A percentile compares a stretch with the other conserved stretches of the same genome.
phyloP scores from a whole-genome alignment of 805 yeast genomes.

The Peterozyma xylosa region DNA sequence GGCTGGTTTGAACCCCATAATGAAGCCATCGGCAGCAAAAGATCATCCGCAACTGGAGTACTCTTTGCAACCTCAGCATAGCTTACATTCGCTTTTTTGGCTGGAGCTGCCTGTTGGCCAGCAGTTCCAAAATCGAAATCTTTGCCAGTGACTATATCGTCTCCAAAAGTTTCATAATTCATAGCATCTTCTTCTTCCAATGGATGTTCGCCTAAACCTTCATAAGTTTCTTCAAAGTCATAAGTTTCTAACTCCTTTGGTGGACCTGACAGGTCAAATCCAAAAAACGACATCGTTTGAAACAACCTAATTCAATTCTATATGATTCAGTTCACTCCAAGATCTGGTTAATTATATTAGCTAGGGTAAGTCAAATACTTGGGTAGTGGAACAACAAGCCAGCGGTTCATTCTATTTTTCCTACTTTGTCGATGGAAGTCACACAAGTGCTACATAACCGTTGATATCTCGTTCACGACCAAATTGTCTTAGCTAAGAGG shows the following conservation, averaged over 20 bases:
- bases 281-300: slow-evolving; percentile 57
- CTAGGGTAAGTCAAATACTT: too few relatives aligned
- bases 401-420: too few relatives aligned
- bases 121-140: slow-evolving; percentile 59
- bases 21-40: slow-evolving; percentile 64
- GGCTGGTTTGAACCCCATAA: slow-evolving; percentile 40
- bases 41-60: slow-evolving; percentile 24
- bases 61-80: slow-evolving; percentile 35
- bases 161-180: slow-evolving; percentile 77
- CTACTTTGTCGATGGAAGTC: too few relatives aligned
- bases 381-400: too few relatives aligned
- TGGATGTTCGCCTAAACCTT: slow-evolving; percentile 61
- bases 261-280: slow-evolving; percentile 39
- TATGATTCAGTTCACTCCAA: not conserved
- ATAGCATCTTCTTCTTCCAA: slow-evolving; percentile 71
- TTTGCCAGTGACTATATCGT: slow-evolving; percentile 39
- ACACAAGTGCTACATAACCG: too few relatives aligned
- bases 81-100: slow-evolving; percentile 20
- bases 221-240: slow-evolving; percentile 82
- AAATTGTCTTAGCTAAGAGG: too few relatives aligned
- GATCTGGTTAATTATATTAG: not conserved
- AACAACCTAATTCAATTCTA: too few relatives aligned
- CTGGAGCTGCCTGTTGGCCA: slow-evolving; percentile 4
- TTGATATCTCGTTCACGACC: too few relatives aligned
- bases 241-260: slow-evolving; percentile 29